Percentiles rank a stretch among this genome's conserved stretches.
These are phyloP conservation scores for Daldinia childiae DNA, from an alignment of 495 filamentous ascomycete genomes.

Conservation along the genomic window DNA sequence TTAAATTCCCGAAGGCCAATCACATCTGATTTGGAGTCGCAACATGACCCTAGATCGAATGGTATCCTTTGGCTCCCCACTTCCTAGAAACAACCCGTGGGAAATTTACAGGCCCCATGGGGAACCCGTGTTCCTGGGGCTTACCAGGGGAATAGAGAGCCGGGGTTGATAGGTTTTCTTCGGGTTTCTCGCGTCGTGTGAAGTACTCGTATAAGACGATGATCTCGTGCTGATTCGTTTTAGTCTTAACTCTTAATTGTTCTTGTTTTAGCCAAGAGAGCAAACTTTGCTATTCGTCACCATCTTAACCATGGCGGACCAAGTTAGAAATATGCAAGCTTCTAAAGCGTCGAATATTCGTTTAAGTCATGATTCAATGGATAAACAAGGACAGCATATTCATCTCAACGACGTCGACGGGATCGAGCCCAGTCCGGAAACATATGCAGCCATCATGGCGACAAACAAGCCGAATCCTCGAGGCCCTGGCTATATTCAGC, in stretches of 20 bases:
- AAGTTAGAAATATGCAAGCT: slow-evolving; percentile 6
- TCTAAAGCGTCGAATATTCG: slow-evolving; percentile 19
- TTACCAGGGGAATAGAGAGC: slow-evolving; percentile 11
- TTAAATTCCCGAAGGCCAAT: slow-evolving; percentile 25
- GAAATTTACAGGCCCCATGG: slow-evolving; percentile 22
- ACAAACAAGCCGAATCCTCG: slow-evolving; percentile 43
- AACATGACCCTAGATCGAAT: slow-evolving; percentile 24
- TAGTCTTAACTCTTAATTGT: not conserved
- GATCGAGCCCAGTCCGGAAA: slow-evolving; percentile 36
- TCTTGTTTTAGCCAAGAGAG: not conserved
- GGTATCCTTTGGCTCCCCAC: slow-evolving; percentile 8
- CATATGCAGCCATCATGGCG: slow-evolving; percentile 44
- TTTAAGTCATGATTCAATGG: slow-evolving; percentile 23
- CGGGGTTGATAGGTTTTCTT: slow-evolving; percentile 9
- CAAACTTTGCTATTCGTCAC: not conserved
- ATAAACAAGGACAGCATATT: slow-evolving; percentile 4
- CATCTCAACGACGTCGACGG: slow-evolving; percentile 24
- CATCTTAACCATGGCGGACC: slow-evolving; percentile 21
- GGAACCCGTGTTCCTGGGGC: slow-evolving; percentile 23
- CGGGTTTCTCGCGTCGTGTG: not conserved
- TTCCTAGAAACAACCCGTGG: slow-evolving; percentile 9
- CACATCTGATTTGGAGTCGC: slow-evolving; percentile 2
- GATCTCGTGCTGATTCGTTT: not conserved
- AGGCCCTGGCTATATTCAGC: slow-evolving; percentile 42
- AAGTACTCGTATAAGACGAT: slow-evolving; percentile 24